phyloP scores from a whole-genome alignment of 2,329 filamentous ascomycete species.

The Trichoderma guizhouense region DNA sequence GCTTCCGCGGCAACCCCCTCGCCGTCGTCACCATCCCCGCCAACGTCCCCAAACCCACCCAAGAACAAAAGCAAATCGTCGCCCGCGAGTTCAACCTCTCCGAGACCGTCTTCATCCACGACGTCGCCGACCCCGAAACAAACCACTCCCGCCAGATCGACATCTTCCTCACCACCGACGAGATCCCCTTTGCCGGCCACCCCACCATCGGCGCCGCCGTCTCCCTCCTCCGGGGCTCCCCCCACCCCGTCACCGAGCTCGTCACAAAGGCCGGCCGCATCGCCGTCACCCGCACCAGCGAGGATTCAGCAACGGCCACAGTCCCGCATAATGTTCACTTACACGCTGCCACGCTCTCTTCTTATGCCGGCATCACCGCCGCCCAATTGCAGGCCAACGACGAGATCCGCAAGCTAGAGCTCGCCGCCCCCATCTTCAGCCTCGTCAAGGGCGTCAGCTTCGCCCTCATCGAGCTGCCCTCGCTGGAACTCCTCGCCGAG shows the following conservation, averaged over 20 bases:
- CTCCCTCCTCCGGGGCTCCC: constrained; percentile 39
- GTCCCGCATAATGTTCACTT: constrained; percentile 67
- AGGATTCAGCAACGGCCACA: constrained; percentile 53
- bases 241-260: constrained; percentile 37
- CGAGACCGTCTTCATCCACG: constrained; percentile 62
- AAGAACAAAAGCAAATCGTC: constrained; percentile 54
- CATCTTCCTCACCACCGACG: constrained; percentile 54
- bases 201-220: constrained; percentile 57
- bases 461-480: constrained; percentile 59
- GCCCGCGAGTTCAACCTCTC: constrained; percentile 63
- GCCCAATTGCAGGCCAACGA: constrained; percentile 29
- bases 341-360: constrained; percentile 46
- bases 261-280: constrained; percentile 58
- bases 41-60: constrained; percentile 39
- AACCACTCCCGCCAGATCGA: constrained; percentile 45
- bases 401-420: constrained; percentile 35
- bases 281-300: constrained; percentile 34
- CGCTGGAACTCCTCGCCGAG: constrained; percentile 54
- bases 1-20: constrained; percentile 57
- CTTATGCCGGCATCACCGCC: constrained; percentile 26
- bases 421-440: constrained; percentile 50
- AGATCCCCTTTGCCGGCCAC: constrained; percentile 62
- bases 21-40: constrained; percentile 55
- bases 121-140: constrained; percentile 33
- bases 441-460: constrained; percentile 75